phyloP scores from a whole-genome alignment of 805 yeast species.

The Spathaspora sp. region DNA sequence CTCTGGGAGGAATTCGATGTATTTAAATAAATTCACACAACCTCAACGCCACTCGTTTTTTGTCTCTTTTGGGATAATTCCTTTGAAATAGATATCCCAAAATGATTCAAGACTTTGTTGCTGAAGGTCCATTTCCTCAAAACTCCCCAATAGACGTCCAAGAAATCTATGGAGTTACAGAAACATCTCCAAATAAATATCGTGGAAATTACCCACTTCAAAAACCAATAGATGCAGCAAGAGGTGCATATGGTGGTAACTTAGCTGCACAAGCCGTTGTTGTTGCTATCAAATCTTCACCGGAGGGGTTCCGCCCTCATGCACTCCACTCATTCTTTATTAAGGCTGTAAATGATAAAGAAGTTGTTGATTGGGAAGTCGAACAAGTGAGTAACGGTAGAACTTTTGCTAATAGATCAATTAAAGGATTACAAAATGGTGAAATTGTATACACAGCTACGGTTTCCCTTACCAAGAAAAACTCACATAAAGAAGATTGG shows the following conservation, averaged over 20 bases:
- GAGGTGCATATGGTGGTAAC: slow-evolving; percentile 33
- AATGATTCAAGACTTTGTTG: not conserved
- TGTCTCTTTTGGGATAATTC: not conserved
- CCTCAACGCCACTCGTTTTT: not conserved
- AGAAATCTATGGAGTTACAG: slow-evolving; percentile 14
- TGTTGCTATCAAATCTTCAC: slow-evolving; percentile 25
- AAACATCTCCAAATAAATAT: slow-evolving; percentile 11
- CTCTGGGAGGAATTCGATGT: no score
- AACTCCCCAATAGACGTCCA: slow-evolving; percentile 6
- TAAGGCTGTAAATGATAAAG: slow-evolving; percentile 31
- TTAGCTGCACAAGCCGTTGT: slow-evolving; percentile 32
- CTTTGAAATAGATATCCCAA: not conserved
- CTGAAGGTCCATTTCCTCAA: not conserved
- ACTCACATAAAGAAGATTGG: slow-evolving; percentile 16
- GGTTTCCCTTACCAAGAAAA: slow-evolving; percentile 32
- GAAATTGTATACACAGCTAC: slow-evolving; percentile 29
- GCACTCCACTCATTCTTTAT: slow-evolving; percentile 39
- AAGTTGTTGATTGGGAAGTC: slow-evolving; percentile 27
- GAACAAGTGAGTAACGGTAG: slow-evolving; percentile 33
- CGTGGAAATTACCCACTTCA: slow-evolving; percentile 16
- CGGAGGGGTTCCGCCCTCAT: slow-evolving; percentile 34
- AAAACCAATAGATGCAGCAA: slow-evolving; percentile 18
- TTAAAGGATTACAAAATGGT: slow-evolving; percentile 27
- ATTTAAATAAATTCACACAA: not conserved
- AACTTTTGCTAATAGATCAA: slow-evolving; percentile 30